Conservation (phyloP, 2,329 filamentous ascomycete genomes). For the Penicillium sp. region DNA sequence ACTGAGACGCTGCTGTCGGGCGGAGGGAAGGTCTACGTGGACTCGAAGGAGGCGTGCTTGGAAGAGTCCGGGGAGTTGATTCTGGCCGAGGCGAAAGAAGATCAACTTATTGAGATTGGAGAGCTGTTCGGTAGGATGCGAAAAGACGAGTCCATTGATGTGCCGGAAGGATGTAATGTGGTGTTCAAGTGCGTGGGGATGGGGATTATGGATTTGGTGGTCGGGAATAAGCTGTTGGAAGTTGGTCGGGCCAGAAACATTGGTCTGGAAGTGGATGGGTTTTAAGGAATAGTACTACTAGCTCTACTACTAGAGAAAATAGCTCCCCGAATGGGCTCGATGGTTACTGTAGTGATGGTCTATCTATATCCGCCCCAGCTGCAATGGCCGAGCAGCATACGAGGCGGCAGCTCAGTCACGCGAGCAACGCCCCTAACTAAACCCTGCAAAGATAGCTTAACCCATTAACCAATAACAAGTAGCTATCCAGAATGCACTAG, state of each 20-base stretch:
- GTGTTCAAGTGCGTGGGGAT: slow-evolving; percentile 47
- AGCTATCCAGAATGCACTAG: no score
- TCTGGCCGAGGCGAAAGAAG: slow-evolving; percentile 28
- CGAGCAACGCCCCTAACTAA: no score
- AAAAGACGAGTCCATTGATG: no score
- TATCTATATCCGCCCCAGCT: slow-evolving; percentile 11
- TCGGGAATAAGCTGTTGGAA: slow-evolving; percentile 36
- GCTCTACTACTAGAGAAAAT: no score
- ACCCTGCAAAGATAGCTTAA: no score
- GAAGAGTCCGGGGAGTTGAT: slow-evolving; percentile 43
- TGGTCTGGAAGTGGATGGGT: slow-evolving; percentile 32
- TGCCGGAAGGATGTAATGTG: slow-evolving; percentile 28
- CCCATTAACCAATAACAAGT: no score
- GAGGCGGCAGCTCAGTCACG: no score
- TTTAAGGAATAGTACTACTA: slow-evolving; percentile 24
- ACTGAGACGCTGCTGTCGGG: slow-evolving; percentile 43
- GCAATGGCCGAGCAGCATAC: no score
- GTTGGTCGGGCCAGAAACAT: slow-evolving; percentile 32
- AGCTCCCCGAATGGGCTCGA: no score
- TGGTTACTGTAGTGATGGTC: no score
- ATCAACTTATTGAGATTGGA: slow-evolving; percentile 39
- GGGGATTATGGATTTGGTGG: slow-evolving; percentile 44
- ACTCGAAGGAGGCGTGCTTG: slow-evolving; percentile 43
- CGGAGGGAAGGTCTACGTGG: slow-evolving; percentile 60
- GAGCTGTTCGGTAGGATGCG: slow-evolving; percentile 32